Evolutionary conservation across 192 early-diverging fungal species (phyloP).

Genomic region (Kickxella alabastrina): DNA sequence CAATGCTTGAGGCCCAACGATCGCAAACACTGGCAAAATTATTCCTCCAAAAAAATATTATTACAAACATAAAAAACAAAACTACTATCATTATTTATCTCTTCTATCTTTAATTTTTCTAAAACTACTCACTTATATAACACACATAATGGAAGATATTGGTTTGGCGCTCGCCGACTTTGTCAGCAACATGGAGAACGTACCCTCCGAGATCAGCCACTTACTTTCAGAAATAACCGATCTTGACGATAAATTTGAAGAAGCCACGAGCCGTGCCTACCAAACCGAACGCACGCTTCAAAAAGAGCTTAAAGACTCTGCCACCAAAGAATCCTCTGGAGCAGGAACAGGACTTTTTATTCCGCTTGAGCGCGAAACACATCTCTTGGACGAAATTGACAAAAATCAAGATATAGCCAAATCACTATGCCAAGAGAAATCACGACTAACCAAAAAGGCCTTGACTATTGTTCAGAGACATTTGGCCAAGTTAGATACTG

Average conservation of each 20-base stretch:
- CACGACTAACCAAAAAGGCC: slow-evolving; percentile 39
- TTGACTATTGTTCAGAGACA: slow-evolving; percentile 45
- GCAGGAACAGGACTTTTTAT: too few relatives aligned
- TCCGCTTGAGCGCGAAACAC: too few relatives aligned
- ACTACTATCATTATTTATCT: too few relatives aligned
- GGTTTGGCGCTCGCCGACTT: slow-evolving; percentile 46
- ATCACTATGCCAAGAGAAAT: slow-evolving; percentile 29
- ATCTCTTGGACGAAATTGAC: slow-evolving; percentile 17
- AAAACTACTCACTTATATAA: too few relatives aligned
- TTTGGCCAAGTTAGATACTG: slow-evolving; percentile 32
- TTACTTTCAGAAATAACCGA: slow-evolving; percentile 47
- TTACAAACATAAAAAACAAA: too few relatives aligned
- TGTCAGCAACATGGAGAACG: slow-evolving; percentile 51
- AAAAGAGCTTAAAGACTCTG: slow-evolving; percentile 16
- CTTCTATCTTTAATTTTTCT: too few relatives aligned
- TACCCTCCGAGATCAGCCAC: slow-evolving; percentile 46
- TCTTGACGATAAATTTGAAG: slow-evolving; percentile 44
- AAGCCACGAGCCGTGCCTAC: slow-evolving; percentile 19
- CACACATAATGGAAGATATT: slow-evolving; percentile 42
- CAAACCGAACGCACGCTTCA: slow-evolving; percentile 30
- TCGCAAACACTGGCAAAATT: too few relatives aligned
- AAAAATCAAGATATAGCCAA: slow-evolving; percentile 22
- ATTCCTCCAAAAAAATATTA: too few relatives aligned
- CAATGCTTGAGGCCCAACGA: too few relatives aligned
- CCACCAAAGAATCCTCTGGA: slow-evolving; percentile 16